Base-by-base conservation (phyloP, 441 rosid species). In the Gossypium davidsonii region DNA sequence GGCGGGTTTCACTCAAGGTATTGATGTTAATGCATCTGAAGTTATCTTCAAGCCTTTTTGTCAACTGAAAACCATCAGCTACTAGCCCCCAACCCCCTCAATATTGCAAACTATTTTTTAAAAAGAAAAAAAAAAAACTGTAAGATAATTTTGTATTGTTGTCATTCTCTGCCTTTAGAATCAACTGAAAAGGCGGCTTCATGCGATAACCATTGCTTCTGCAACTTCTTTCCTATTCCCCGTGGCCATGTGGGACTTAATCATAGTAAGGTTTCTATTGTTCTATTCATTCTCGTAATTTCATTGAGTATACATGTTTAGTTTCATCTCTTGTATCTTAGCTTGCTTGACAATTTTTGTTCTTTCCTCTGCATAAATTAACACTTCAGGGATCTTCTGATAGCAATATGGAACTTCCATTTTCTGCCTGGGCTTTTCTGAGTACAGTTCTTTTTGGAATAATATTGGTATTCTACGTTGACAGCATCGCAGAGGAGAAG, bases 401-500 rank as follows among this genome's bases (percentile, higher is more conserved):
- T 65, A 85, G 81, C 79, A 79, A 74, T 3, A 17, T 73, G 4
- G 78, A 79, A 72, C 79, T 94, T 70, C 94, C 96, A 31, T 92
- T 92, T 86, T 94, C 99, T 76, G 83, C 88, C 6, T 94, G 93
- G 99, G 90, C 97, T 73, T 94, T 87, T 83, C 65, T 82, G 62
- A 91, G 97, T 87, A 88, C 91, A 73, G 82, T 88, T 67, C 66
- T 87, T 67, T 94, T 92, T 73, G 97, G 98, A 70, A 75, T 92
- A 78, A 83, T 94, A 74, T 83, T 94, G 80, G 90, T 92, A 81
- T 94, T 91, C 83, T 92, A 91, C 68, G 82, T 92, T 17, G 98
- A 94, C 84, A 85, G 86, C 74, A 85, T 94, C 34, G 97, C 98
- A 46, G 98, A 92, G 82, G 99, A 94, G 84, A 94, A 94, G 99